Evolutionary conservation across 139 green algal species (phyloP).

Genomic region (Chlamydomonas schloesseri): DNA sequence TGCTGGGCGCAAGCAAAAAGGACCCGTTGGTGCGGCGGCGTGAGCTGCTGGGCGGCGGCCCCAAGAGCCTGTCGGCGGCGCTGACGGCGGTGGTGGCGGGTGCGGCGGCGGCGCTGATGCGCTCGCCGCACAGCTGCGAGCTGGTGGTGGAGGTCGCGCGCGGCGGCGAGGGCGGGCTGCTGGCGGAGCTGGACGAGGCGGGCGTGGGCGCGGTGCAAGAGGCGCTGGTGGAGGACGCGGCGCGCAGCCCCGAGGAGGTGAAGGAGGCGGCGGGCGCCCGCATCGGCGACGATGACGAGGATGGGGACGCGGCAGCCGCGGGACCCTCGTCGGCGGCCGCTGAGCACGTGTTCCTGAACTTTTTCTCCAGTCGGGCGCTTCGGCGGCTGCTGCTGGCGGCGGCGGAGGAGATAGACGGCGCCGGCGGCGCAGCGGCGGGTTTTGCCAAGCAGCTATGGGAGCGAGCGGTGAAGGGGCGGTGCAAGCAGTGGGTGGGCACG

Average conservation of each 20-base stretch:
- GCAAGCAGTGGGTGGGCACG: conserved; percentile 58
- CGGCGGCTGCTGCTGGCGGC: conserved; percentile 66
- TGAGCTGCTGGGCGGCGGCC: conserved; percentile 77
- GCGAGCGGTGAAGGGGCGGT: conserved; percentile 60
- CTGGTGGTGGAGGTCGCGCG: conserved; percentile 76
- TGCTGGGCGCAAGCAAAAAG: conserved; percentile 87
- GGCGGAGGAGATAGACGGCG: conserved; percentile 18
- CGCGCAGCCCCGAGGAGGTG: neutral
- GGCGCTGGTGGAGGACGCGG: conserved; percentile 63
- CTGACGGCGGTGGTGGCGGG: conserved; percentile 54
- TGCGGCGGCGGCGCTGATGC: conserved; percentile 60
- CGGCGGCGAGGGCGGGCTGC: conserved; percentile 68
- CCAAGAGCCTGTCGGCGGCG: conserved; percentile 56
- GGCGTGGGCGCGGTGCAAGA: conserved; percentile 67
- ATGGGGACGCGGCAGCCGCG: neutral
- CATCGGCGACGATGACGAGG: conserved; percentile 9
- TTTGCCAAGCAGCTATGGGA: conserved; percentile 68
- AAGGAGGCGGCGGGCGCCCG: neutral
- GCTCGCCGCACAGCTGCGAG: conserved; percentile 61
- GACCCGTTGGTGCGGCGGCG: conserved; percentile 61
- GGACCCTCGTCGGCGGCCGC: neutral
- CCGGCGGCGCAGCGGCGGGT: neutral
- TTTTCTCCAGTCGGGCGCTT: conserved; percentile 72
- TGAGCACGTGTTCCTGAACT: conserved; percentile 70
- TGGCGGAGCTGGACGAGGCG: conserved; percentile 54